A percentile compares a stretch with the other conserved stretches of the same genome.
Evolutionary conservation across 768 basidiomycete genomes (phyloP).

Genomic region (Lentinula raphanica): DNA sequence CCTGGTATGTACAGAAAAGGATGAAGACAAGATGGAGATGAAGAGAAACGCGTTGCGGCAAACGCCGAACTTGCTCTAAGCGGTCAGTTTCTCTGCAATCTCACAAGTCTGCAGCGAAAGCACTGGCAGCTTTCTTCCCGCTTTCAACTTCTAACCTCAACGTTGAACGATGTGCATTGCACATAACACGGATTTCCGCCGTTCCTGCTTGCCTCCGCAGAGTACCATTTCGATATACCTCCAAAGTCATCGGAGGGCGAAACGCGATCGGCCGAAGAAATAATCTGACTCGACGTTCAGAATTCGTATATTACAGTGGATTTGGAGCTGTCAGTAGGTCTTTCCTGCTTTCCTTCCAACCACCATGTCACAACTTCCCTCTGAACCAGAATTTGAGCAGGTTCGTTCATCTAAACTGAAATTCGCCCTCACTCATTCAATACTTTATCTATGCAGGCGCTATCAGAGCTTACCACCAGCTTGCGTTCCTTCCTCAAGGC

Average conservation of each 20-base stretch:
- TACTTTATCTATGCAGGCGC: conserved; percentile 36
- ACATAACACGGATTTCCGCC: too few relatives aligned
- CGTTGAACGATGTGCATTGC: too few relatives aligned
- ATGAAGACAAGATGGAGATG: too few relatives aligned
- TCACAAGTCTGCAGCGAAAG: conserved; percentile 11
- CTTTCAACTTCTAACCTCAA: too few relatives aligned
- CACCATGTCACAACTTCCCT: conserved; percentile 14
- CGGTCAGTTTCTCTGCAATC: not conserved
- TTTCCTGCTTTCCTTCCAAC: not conserved
- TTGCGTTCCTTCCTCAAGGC: conserved; percentile 59
- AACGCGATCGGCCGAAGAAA: not conserved
- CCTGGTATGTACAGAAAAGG: too few relatives aligned
- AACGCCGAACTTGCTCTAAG: not conserved
- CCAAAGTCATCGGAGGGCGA: not conserved
- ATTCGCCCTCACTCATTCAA: not conserved
- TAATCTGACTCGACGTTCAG: not conserved
- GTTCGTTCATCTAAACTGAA: not conserved
- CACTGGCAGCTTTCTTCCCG: too few relatives aligned
- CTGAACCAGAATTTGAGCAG: conserved; percentile 48
- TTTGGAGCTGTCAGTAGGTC: not conserved
- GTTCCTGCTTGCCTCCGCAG: too few relatives aligned
- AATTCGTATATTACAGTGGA: not conserved
- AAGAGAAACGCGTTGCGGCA: too few relatives aligned
- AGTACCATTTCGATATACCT: not conserved
- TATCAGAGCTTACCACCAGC: conserved; percentile 60